Percentiles rank a stretch among this genome's conserved stretches.
Conservation (phyloP, 2,329 filamentous ascomycete genomes). For the Escovopsis sp. region DNA sequence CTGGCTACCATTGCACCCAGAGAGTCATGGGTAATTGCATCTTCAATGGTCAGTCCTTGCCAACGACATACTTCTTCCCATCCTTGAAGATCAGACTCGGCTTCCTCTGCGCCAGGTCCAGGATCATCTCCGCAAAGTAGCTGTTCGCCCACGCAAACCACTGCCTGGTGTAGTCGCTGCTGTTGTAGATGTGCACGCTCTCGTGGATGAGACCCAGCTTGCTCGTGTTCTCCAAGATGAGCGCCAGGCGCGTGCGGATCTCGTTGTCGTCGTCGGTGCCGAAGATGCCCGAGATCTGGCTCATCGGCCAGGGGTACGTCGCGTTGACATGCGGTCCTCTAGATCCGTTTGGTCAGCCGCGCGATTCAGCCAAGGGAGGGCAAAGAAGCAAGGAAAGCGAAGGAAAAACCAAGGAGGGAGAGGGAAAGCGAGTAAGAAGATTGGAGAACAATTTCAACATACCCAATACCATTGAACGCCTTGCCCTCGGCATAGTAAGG, state of each 20-base stretch:
- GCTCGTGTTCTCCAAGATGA: constrained; percentile 25
- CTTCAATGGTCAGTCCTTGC: constrained; percentile 1
- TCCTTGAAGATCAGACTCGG: constrained; percentile 48
- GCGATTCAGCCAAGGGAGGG: not conserved
- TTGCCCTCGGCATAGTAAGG: constrained; percentile 46
- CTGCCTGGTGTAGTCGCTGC: constrained; percentile 24
- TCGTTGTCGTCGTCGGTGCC: constrained; percentile 25
- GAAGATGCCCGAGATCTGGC: constrained; percentile 35
- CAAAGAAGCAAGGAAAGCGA: not conserved
- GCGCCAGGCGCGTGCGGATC: constrained; percentile 18
- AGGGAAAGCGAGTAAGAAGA: no score
- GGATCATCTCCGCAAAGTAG: constrained; percentile 26
- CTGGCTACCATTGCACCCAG: no score
- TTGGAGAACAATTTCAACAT: no score
- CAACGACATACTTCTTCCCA: constrained; percentile 5
- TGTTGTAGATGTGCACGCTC: constrained; percentile 27
- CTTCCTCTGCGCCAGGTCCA: constrained; percentile 70
- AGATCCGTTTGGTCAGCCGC: not conserved
- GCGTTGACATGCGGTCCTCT: constrained; percentile 50
- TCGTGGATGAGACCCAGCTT: constrained; percentile 33
- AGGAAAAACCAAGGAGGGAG: no score
- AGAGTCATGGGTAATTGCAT: no score
- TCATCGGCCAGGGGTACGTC: constrained; percentile 41
- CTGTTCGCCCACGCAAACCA: constrained; percentile 32
- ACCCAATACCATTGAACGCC: constrained; percentile 13